Conservation (phyloP, 805 yeast genomes). For the Candida palmyrensis region DNA sequence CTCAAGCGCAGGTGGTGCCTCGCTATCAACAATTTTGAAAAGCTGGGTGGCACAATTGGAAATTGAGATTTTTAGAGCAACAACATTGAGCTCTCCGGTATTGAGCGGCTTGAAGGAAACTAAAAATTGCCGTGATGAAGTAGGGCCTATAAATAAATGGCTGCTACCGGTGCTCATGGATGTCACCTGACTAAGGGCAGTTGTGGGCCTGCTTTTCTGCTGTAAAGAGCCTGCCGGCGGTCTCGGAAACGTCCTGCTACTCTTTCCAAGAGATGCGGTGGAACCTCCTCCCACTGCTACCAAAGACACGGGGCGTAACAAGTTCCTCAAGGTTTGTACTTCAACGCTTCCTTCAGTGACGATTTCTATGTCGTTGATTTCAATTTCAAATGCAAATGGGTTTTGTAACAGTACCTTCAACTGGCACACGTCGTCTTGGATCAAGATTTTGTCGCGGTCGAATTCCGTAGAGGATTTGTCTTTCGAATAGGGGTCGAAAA, state of each 20-base stretch:
- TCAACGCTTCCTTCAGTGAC: slow-evolving; percentile 21
- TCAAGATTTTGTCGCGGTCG: slow-evolving; percentile 43
- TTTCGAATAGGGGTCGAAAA: slow-evolving; percentile 50
- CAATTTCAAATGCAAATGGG: slow-evolving; percentile 73
- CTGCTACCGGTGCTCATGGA: neutral
- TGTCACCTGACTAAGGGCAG: neutral
- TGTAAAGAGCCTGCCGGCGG: slow-evolving; percentile 12
- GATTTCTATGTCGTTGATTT: slow-evolving; percentile 45
- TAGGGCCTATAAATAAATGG: neutral
- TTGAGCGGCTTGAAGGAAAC: slow-evolving; percentile 45
- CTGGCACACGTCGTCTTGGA: slow-evolving; percentile 51
- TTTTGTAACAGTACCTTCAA: slow-evolving; percentile 60
- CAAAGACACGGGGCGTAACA: slow-evolving; percentile 6
- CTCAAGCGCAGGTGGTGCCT: slow-evolving; percentile 9
- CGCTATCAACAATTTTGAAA: slow-evolving; percentile 36
- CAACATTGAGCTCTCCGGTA: slow-evolving; percentile 44
- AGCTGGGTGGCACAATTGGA: slow-evolving; percentile 44
- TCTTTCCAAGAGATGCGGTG: too few relatives aligned
- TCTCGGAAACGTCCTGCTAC: slow-evolving; percentile 15
- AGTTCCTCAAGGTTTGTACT: slow-evolving; percentile 22
- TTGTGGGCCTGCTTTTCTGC: neutral
- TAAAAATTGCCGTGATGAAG: slow-evolving; percentile 29
- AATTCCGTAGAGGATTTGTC: slow-evolving; percentile 18
- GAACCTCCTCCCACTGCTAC: neutral
- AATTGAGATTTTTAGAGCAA: slow-evolving; percentile 47